Percentiles rank a stretch among this genome's conserved stretches.
Evolutionary conservation across 2,329 filamentous ascomycete species (phyloP).

Genomic region (Diaporthe batatas): DNA sequence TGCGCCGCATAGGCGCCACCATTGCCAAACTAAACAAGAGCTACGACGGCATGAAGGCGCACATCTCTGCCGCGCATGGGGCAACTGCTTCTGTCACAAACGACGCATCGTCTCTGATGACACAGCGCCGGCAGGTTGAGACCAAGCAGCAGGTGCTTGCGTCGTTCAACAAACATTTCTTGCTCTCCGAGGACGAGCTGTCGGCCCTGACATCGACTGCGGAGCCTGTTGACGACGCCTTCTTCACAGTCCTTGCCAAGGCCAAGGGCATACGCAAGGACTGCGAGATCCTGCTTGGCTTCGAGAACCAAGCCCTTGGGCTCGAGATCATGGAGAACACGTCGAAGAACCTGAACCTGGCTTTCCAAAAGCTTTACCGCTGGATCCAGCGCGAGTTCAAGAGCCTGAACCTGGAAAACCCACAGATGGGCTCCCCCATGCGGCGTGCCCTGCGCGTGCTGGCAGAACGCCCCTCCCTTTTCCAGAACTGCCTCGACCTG

Average conservation of each 20-base stretch:
- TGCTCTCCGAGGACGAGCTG: conserved; percentile 85
- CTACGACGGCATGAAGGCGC: conserved; percentile 83
- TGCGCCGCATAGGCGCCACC: conserved; percentile 84
- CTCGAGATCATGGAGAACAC: conserved; percentile 93
- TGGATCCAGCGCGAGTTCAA: conserved; percentile 97
- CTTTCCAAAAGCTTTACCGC: conserved; percentile 94
- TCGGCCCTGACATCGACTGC: conserved; percentile 81
- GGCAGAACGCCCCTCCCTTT: conserved; percentile 88
- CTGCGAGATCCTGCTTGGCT: conserved; percentile 88
- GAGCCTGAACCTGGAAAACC: conserved; percentile 91
- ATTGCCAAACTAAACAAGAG: conserved; percentile 83
- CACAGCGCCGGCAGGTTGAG: conserved; percentile 80
- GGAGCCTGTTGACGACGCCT: conserved; percentile 86
- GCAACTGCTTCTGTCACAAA: conserved; percentile 81
- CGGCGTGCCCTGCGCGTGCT: conserved; percentile 86
- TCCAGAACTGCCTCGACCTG: conserved; percentile 92
- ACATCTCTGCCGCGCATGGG: conserved; percentile 80
- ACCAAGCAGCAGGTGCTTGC: conserved; percentile 82
- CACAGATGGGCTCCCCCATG: conserved; percentile 89
- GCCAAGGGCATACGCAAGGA: conserved; percentile 91
- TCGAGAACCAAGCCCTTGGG: conserved; percentile 89
- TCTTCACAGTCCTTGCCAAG: conserved; percentile 82
- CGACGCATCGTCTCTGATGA: conserved; percentile 81
- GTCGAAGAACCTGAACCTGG: conserved; percentile 86
- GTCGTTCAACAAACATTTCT: conserved; percentile 85